Conservation (phyloP, 139 green algal species). For the Chlamydomonas schloesseri region DNA sequence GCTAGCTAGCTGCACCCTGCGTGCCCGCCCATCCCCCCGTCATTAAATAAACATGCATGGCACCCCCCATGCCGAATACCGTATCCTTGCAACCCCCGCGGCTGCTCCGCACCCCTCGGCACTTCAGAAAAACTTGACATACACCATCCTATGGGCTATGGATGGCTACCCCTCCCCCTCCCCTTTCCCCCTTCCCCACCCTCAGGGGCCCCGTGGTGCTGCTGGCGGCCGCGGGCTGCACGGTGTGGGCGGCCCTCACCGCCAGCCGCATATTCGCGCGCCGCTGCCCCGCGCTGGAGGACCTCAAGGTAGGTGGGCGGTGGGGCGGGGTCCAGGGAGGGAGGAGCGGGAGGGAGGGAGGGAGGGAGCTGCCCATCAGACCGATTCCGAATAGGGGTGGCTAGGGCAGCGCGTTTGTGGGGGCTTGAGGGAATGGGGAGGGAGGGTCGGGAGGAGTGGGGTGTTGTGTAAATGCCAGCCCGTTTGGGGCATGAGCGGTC, state of each 20-base stretch:
- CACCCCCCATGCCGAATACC: no score
- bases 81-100: no score
- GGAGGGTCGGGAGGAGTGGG: background rate
- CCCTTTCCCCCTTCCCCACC: background rate
- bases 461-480: background rate
- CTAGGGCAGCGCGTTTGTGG: background rate
- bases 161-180: background rate
- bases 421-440: background rate
- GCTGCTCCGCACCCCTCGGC: no score
- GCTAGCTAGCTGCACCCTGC: no score
- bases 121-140: no score
- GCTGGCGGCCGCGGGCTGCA: conserved; percentile 63
- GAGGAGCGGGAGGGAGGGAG: background rate
- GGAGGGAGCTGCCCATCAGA: background rate
- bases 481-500: background rate
- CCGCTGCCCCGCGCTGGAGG: conserved; percentile 70
- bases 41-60: no score
- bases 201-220: conserved; percentile 37
- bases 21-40: no score
- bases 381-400: background rate
- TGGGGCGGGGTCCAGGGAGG: background rate
- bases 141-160: no score
- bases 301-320: conserved; percentile 55
- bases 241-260: conserved; percentile 79
- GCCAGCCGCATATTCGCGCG: conserved; percentile 78